Evolutionary conservation across 768 basidiomycete species (phyloP).

Genomic region (Porphyrellus cyaneotinctus): DNA sequence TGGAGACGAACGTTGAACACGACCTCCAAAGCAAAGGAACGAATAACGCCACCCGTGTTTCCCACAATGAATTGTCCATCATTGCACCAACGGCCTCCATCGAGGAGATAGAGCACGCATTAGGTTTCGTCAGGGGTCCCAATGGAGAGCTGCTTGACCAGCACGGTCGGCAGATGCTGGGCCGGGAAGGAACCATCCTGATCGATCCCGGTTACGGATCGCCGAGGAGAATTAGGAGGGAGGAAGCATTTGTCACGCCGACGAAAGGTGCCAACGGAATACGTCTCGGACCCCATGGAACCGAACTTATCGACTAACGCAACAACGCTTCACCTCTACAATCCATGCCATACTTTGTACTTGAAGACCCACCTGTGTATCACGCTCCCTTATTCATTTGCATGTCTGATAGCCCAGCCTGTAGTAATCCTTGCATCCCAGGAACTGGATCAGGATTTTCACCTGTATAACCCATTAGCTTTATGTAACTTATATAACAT

Average conservation of each 20-base stretch:
- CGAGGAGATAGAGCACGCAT: not conserved
- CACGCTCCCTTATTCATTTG: not conserved
- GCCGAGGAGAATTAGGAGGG: constrained; percentile 3
- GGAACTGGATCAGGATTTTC: constrained; percentile 19
- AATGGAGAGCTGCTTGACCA: constrained; percentile 19
- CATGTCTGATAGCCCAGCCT: not conserved
- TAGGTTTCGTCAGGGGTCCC: constrained; percentile 14
- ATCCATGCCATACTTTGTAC: not conserved
- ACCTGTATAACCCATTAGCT: constrained; percentile 1
- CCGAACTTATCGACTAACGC: constrained; percentile 19
- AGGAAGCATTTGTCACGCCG: not conserved
- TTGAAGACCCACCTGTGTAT: not conserved
- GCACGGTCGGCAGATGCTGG: constrained; percentile 18
- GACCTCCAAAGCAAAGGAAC: constrained; percentile 7
- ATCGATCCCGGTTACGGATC: constrained; percentile 2
- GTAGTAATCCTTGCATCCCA: constrained; percentile 12
- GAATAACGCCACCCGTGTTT: constrained; percentile 10
- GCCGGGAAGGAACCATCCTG: constrained; percentile 22
- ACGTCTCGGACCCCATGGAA: constrained; percentile 23
- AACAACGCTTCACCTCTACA: not conserved
- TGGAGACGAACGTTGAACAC: constrained; percentile 4
- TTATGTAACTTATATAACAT: not conserved
- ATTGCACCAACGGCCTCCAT: not conserved
- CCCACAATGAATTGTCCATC: not conserved
- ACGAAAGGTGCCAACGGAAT: not conserved